Evolutionary conservation across 345 rosid species (phyloP).

Genomic region (Aquilaria malaccensis): DNA sequence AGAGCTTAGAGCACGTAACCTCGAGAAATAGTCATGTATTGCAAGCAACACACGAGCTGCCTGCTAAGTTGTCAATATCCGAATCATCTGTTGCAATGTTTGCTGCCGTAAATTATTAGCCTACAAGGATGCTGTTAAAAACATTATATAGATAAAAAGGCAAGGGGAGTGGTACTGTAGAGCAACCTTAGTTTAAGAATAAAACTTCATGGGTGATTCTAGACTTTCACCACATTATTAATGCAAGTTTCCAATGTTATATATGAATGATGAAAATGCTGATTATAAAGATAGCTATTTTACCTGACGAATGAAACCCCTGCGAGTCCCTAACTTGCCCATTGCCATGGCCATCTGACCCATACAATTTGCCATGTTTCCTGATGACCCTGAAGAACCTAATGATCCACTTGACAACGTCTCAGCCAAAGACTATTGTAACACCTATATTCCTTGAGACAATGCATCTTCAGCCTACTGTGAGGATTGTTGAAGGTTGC

Average conservation of each 20-base stretch:
- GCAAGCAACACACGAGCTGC: conserved; percentile 96
- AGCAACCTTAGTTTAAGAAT: too few species aligned
- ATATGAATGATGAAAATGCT: too few species aligned
- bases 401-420: conserved; percentile 83
- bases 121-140: conserved; percentile 28
- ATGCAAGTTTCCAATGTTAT: too few species aligned
- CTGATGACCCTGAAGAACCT: conserved; percentile 43
- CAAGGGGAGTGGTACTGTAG: too few species aligned
- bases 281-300: not conserved
- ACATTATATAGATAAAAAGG: too few species aligned
- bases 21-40: conserved; percentile 80
- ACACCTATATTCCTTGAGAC: conserved; percentile 98
- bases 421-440: conserved; percentile 92
- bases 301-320: conserved; percentile 96
- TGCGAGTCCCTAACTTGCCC: conserved; percentile 95
- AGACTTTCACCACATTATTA: too few species aligned
- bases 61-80: conserved; percentile 83
- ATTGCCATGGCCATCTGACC: conserved; percentile 99
- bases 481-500: conserved; percentile 90
- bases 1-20: conserved; percentile 95
- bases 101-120: conserved; percentile 96
- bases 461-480: conserved; percentile 98
- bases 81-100: conserved; percentile 84
- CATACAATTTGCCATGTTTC: conserved; percentile 91
- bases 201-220: too few species aligned